Conservation (phyloP, 768 basidiomycete species). For the Serendipita sp. region DNA sequence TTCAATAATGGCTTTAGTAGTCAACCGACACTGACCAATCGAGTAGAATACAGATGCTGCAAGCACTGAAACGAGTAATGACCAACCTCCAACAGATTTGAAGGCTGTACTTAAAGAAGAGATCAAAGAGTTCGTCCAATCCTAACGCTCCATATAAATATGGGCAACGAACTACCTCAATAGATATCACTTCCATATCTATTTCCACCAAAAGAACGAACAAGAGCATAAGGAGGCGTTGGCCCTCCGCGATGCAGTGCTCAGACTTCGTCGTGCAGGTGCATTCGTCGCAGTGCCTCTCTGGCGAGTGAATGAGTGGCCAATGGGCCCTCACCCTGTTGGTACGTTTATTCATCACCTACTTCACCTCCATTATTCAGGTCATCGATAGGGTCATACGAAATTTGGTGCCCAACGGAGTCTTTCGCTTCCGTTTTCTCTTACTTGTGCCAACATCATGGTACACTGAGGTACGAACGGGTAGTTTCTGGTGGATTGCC, state of each 20-base stretch:
- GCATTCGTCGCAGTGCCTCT: constrained; percentile 69
- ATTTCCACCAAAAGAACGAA: constrained; percentile 55
- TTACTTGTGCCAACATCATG: constrained; percentile 53
- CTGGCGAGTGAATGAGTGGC: constrained; percentile 50
- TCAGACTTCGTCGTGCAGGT: constrained; percentile 54
- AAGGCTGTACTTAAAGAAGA: constrained; percentile 42
- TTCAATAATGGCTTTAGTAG: too few species aligned
- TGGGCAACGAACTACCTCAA: neutral
- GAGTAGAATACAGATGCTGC: neutral
- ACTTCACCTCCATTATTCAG: neutral
- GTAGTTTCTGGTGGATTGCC: neutral
- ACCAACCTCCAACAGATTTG: constrained; percentile 32
- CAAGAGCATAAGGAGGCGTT: constrained; percentile 49
- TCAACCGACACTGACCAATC: too few species aligned
- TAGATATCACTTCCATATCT: constrained; percentile 34
- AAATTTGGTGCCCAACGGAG: constrained; percentile 64
- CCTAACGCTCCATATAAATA: neutral
- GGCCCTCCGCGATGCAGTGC: constrained; percentile 52
- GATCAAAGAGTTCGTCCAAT: constrained; percentile 34
- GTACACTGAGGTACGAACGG: constrained; percentile 41
- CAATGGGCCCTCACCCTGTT: constrained; percentile 62
- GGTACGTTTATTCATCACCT: constrained; percentile 28
- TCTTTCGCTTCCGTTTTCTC: constrained; percentile 66
- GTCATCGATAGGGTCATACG: constrained; percentile 46
- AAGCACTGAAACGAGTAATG: neutral